These are phyloP conservation scores for Sinapis alba DNA, from an alignment of 441 rosid species.

Conservation along the genomic window DNA sequence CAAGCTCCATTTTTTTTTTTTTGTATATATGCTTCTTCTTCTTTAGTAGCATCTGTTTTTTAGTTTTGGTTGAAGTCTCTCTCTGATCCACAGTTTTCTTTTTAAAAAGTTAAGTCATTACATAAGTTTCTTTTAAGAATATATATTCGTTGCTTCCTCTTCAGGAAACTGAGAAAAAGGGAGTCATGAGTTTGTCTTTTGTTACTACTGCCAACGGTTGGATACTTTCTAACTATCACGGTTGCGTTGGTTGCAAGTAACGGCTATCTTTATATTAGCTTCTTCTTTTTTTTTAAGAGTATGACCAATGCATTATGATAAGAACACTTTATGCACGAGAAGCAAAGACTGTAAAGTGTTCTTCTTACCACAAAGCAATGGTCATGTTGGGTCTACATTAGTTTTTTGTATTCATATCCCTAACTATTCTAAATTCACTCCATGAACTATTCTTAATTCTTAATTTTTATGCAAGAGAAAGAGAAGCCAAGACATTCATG, in stretches of 20 bases:
- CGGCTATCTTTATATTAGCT: neutral
- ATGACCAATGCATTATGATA: neutral
- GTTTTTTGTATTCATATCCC: neutral
- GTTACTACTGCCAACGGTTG: slow-evolving; percentile 19
- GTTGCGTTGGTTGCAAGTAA: slow-evolving; percentile 26
- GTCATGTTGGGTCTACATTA: neutral
- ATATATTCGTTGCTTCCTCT: slow-evolving; percentile 34
- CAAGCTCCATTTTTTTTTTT: slow-evolving; percentile 57
- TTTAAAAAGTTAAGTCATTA: neutral
- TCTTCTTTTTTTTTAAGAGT: neutral
- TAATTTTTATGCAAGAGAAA: no score
- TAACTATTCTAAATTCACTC: neutral
- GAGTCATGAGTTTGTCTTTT: neutral
- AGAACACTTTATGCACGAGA: neutral
- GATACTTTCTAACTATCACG: slow-evolving; percentile 1
- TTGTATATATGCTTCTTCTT: neutral
- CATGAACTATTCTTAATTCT: no score
- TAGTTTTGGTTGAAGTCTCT: neutral
- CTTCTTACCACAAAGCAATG: neutral
- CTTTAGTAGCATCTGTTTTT: slow-evolving; percentile 1
- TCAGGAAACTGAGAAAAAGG: slow-evolving; percentile 2
- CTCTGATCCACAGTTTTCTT: neutral
- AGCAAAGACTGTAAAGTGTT: neutral
- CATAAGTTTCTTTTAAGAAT: slow-evolving; percentile 23
- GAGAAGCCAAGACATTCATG: neutral